Evolutionary conservation across 78 protist species (phyloP), one percentile per base, ranked within the genome.

Genomic region (Cavenderia fasciculata): DNA sequence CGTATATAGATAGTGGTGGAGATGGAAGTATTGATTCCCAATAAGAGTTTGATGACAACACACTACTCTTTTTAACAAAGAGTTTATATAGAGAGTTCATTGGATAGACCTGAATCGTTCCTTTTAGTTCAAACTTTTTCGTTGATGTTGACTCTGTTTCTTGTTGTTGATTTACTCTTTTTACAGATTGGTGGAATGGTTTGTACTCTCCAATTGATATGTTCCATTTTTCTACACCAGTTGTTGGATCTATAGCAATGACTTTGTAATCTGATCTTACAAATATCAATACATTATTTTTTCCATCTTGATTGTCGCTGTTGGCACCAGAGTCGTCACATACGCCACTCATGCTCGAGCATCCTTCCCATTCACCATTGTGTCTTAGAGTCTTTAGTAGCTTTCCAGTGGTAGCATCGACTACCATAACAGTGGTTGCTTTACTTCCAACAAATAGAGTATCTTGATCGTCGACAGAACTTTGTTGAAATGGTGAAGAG

Each of bases 211-310:
- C 87, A 46, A 78, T 12, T 3, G 87, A 65, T 33, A 78, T 8
- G 40, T 78, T 78, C 87, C 87, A 78, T 62, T 52, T 62, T 31
- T 78, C 87, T 27, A 19, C 6, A 18, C 87, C 87, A 19, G 76
- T 36, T 23, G 49, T 65, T 16, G 74, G 74, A 65, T 78, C 87
- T 11, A 78, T 14, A 6, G 87, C 87, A n/a, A 65, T 25, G 11
- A 78, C 65, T 31, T 62, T 68, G 34, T 78, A 78, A 44, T 78
- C 87, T 38, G 87, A 78, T n/a, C 87, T 16, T 12, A 68, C 65
- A 14, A 78, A 78, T 18, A 78, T 5, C 19, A 78, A 18, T 38
- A 63, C 56, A 0, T 19, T 43, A 16, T 72, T 43, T 6, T 46
- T 46, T 23, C 49, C 18, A 31, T 47, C 34, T 34, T 5, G 6